Conservation (phyloP, 2,329 filamentous ascomycete species). For the Diaporthe citriasiana region DNA sequence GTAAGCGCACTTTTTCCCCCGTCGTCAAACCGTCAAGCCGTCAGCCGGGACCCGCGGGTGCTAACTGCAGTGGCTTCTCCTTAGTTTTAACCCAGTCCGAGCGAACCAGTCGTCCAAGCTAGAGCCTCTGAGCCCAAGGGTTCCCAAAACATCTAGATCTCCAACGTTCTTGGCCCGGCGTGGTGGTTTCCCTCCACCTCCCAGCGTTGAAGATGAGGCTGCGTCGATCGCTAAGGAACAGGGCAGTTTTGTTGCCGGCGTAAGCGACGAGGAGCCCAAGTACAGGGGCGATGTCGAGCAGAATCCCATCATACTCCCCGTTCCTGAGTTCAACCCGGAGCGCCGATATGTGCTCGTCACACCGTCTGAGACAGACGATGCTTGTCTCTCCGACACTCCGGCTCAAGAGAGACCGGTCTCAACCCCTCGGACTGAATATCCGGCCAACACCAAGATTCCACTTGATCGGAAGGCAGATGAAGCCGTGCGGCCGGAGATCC, state of each 20-base stretch:
- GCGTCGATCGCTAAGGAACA: constrained; percentile 74
- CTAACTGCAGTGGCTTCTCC: constrained; percentile 18
- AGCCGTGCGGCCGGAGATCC: constrained; percentile 45
- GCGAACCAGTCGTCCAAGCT: constrained; percentile 40
- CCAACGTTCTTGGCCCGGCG: background rate
- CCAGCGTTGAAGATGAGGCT: constrained; percentile 78
- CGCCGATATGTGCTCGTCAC: constrained; percentile 74
- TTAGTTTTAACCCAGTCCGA: constrained; percentile 37
- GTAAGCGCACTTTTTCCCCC: constrained; percentile 49
- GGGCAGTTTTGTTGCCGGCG: constrained; percentile 53
- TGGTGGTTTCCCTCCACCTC: constrained; percentile 68
- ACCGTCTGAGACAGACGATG: constrained; percentile 46
- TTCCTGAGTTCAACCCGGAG: constrained; percentile 72
- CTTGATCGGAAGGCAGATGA: constrained; percentile 47
- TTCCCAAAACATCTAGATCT: constrained; percentile 1
- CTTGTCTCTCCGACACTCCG: constrained; percentile 35
- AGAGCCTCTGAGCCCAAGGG: constrained; percentile 6
- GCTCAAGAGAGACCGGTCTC: constrained; percentile 34
- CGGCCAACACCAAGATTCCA: constrained; percentile 59
- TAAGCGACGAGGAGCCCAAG: constrained; percentile 67
- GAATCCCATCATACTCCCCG: constrained; percentile 74
- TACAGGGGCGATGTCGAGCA: constrained; percentile 78
- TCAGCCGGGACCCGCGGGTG: background rate
- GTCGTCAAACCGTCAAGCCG: constrained; percentile 12
- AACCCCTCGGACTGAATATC: constrained; percentile 50